Evolutionary conservation across 371 early-diverging fungal genomes (phyloP).

Genomic region (Syncephalis fuscata): DNA sequence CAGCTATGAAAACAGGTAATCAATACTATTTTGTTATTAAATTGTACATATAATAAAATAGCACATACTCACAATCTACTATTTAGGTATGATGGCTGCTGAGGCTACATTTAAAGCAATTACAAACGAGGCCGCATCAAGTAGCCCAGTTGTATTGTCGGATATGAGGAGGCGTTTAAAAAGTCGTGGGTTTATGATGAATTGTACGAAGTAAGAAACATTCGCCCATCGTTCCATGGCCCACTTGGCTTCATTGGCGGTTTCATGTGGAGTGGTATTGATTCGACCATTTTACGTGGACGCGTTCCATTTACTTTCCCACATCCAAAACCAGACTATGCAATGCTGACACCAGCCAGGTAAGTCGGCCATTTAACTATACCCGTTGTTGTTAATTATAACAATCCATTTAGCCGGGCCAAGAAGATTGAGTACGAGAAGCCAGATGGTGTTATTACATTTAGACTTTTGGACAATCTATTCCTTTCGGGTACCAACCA

Average conservation of each 20-base stretch:
- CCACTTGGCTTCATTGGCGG: conserved; percentile 83
- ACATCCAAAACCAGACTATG: conserved; percentile 76
- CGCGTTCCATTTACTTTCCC: conserved; percentile 87
- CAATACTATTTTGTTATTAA: too few relatives aligned
- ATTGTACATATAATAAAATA: too few relatives aligned
- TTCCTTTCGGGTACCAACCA: conserved; percentile 91
- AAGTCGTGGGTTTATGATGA: conserved; percentile 90
- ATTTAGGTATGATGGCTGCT: conserved; percentile 47
- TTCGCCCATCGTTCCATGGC: conserved; percentile 85
- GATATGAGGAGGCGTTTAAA: conserved; percentile 70
- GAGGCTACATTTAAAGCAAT: conserved; percentile 67
- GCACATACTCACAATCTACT: too few relatives aligned
- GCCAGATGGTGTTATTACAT: conserved; percentile 89
- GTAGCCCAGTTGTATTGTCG: conserved; percentile 36
- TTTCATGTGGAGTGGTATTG: conserved; percentile 74
- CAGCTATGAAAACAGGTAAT: conserved; percentile 88
- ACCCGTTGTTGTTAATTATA: not conserved
- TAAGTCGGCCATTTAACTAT: conserved; percentile 9
- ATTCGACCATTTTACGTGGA: conserved; percentile 77
- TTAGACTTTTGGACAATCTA: conserved; percentile 86
- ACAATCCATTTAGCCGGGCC: conserved; percentile 12
- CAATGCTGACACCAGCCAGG: conserved; percentile 49
- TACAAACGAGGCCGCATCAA: conserved; percentile 17
- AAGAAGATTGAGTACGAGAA: conserved; percentile 84
- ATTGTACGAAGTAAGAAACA: conserved; percentile 78